Percentiles rank a stretch among this genome's conserved stretches.
Evolutionary conservation across 116 monocot species (phyloP).

Genomic region (Iris pallida): DNA sequence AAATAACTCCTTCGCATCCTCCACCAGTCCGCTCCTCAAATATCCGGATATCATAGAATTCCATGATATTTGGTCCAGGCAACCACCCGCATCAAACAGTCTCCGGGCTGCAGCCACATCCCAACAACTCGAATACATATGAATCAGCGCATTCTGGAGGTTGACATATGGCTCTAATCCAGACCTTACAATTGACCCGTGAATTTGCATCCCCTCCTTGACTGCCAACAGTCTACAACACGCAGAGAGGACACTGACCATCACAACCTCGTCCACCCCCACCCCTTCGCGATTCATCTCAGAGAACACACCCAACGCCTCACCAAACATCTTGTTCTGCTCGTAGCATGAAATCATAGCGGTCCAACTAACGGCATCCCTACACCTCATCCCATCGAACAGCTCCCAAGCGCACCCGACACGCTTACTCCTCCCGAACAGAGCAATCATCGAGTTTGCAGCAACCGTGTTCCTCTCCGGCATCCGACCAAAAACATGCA

Average conservation of each 20-base stretch:
- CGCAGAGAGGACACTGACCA: slow-evolving; percentile 59
- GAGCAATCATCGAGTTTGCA: slow-evolving; percentile 67
- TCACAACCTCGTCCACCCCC: slow-evolving; percentile 53
- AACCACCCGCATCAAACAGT: slow-evolving; percentile 31
- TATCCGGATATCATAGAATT: slow-evolving; percentile 86
- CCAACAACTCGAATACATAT: slow-evolving; percentile 46
- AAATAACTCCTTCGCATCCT: slow-evolving; percentile 44
- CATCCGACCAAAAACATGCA: slow-evolving; percentile 46
- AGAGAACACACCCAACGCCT: slow-evolving; percentile 56
- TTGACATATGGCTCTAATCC: slow-evolving; percentile 55
- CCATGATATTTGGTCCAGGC: slow-evolving; percentile 68
- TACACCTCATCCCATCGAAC: slow-evolving; percentile 50
- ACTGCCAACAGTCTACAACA: slow-evolving; percentile 31
- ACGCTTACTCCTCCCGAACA: slow-evolving; percentile 35
- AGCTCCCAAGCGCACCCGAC: slow-evolving; percentile 43
- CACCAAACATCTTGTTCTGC: slow-evolving; percentile 48
- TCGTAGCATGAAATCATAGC: slow-evolving; percentile 78
- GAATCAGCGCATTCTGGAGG: slow-evolving; percentile 50
- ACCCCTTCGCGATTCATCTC: slow-evolving; percentile 33
- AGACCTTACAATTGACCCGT: slow-evolving; percentile 48
- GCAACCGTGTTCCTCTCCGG: slow-evolving; percentile 55
- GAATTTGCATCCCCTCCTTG: slow-evolving; percentile 41
- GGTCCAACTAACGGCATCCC: slow-evolving; percentile 73
- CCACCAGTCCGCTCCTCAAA: slow-evolving; percentile 44
- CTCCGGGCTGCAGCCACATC: slow-evolving; percentile 25